These are phyloP conservation scores for Amylostereum areolatum DNA, from an alignment of 1,284 basidiomycete genomes.

Conservation along the genomic window DNA sequence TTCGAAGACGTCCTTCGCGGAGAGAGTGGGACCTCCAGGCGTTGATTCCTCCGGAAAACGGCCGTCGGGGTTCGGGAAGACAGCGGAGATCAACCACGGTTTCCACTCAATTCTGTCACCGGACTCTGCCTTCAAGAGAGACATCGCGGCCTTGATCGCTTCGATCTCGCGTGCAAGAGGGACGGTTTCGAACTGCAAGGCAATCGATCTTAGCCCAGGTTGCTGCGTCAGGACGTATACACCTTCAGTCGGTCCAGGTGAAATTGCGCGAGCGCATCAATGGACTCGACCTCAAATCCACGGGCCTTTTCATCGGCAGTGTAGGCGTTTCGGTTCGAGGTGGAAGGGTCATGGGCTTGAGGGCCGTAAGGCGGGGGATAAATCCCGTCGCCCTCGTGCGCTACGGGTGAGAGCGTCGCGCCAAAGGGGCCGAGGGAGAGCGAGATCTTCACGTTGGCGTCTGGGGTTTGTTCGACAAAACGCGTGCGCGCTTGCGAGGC, in stretches of 20 bases:
- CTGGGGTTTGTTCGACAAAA: slow-evolving; percentile 23
- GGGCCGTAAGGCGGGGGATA: slow-evolving; percentile 78
- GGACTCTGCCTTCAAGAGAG: slow-evolving; percentile 25
- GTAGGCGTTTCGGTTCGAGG: slow-evolving; percentile 42
- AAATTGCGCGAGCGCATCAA: slow-evolving; percentile 54
- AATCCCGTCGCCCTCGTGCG: slow-evolving; percentile 69
- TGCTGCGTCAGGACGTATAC: slow-evolving; percentile 39
- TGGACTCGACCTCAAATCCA: slow-evolving; percentile 27
- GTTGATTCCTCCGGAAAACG: slow-evolving; percentile 41
- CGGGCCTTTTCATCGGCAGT: slow-evolving; percentile 22
- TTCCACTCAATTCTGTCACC: slow-evolving; percentile 38
- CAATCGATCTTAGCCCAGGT: slow-evolving; percentile 57
- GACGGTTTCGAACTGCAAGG: slow-evolving; percentile 77
- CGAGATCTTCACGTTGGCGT: slow-evolving; percentile 44
- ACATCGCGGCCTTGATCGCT: slow-evolving; percentile 63
- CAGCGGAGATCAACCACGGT: slow-evolving; percentile 75
- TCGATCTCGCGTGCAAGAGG: slow-evolving; percentile 62
- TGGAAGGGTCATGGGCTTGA: too few relatives aligned
- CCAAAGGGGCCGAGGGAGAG: slow-evolving; percentile 76
- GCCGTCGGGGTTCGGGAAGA: slow-evolving; percentile 60
- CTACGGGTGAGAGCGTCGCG: slow-evolving; percentile 49
- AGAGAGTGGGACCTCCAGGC: too few relatives aligned
- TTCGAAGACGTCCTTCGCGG: slow-evolving; percentile 31
- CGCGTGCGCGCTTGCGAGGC: slow-evolving; percentile 40
- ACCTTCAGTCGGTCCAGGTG: slow-evolving; percentile 61